Base-by-base conservation (phyloP, 2,329 filamentous ascomycete species). In the Decorospora gaudefroyi region DNA sequence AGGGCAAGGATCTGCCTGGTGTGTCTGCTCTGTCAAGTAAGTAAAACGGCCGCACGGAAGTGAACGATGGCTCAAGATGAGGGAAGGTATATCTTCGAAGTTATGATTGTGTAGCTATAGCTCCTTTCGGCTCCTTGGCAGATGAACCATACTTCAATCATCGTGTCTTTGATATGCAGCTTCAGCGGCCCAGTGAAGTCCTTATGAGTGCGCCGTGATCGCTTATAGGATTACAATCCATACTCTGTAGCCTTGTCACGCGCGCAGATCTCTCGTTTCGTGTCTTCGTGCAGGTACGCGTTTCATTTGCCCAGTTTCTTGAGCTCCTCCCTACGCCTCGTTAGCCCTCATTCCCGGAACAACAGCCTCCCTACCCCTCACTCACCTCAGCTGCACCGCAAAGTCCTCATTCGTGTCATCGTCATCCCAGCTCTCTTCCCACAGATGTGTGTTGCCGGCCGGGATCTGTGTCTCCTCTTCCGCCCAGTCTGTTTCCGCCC, bases 371-470 rank as follows among this genome's bases (percentile, higher is more conserved):
- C 18, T 6, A 11, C 3, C 1, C 3, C 15, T 78, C 86, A n/a
- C n/a, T 58, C 73, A 96, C 92, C 90, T 95, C 67, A 99, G 76
- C 77, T 97, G 92, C 65, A 88, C 83, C 9, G 90, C 93, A 72
- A 99, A 99, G 67, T 99, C 93, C 69, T 99, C 93, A 64, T 82
- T 93, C 57, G 90, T 93, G 74, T 97, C 93, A 70, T 97, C 92
- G 67, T 99, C 93, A 68, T 99, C 93, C 93, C 93, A 99, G 79
- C 90, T 96, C 79, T 99, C 93, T 74, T 99, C 93, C 93, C 93
- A 99, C 41, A 99, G 78, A 76, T 97, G 91, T 70, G 85, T 82
- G 65, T 85, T 85, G 77, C 83, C 83, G 64, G 81, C 79, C 44
- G 87, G 87, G 42, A 85, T 86, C 69, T 96, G 90, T 50, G 89